Evolutionary conservation across 768 basidiomycete species (phyloP).

Genomic region (Mycena latifolia): DNA sequence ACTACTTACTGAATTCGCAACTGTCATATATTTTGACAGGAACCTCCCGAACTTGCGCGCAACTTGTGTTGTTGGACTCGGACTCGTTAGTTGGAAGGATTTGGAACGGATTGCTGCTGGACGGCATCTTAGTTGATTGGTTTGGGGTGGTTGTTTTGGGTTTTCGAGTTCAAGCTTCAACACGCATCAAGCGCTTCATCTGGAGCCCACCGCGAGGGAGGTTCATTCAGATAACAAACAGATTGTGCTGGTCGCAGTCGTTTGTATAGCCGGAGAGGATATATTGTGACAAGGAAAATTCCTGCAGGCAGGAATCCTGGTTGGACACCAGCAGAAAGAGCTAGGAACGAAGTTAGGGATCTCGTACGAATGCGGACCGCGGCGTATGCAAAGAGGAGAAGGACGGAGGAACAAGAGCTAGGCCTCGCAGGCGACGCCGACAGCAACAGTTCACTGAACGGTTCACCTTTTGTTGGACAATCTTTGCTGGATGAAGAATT

Average conservation of each 20-base stretch:
- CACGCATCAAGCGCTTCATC: slow-evolving; percentile 18
- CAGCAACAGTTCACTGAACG: slow-evolving; percentile 12
- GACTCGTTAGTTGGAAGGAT: too few relatives aligned
- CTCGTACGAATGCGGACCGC: neutral
- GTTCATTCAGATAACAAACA: slow-evolving; percentile 17
- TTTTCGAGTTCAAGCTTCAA: neutral
- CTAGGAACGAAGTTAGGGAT: slow-evolving; percentile 3
- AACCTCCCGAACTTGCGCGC: too few relatives aligned
- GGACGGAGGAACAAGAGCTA: neutral
- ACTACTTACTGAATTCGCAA: too few relatives aligned
- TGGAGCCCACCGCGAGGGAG: slow-evolving; percentile 34
- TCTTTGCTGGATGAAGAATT: slow-evolving; percentile 9
- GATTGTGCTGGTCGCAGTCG: slow-evolving; percentile 20
- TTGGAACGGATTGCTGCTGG: neutral
- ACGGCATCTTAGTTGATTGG: neutral
- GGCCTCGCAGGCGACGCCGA: slow-evolving; percentile 18
- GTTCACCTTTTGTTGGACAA: neutral
- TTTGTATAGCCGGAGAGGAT: neutral
- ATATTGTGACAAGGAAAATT: neutral
- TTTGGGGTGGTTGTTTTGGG: neutral
- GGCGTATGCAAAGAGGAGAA: neutral
- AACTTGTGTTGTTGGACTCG: too few relatives aligned
- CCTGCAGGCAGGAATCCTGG: neutral
- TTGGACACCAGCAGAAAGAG: neutral
- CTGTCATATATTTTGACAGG: too few relatives aligned